Percentiles rank a stretch among this genome's conserved stretches.
These are phyloP conservation scores for Seiridium cupressi DNA, from an alignment of 2,329 filamentous ascomycete species.

Conservation along the genomic window DNA sequence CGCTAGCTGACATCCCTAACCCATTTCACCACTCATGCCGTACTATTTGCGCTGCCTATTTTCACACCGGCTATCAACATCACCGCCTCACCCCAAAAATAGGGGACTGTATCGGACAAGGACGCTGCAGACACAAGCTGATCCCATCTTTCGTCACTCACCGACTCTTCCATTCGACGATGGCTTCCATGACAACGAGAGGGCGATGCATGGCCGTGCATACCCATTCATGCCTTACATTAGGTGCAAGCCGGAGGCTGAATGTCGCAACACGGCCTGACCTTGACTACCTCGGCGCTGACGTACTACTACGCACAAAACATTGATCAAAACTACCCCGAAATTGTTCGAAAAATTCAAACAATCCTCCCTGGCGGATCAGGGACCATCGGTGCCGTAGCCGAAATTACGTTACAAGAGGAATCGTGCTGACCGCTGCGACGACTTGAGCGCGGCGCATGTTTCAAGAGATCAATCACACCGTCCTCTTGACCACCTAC, in stretches of 20 bases:
- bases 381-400: background rate
- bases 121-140: background rate
- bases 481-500: background rate
- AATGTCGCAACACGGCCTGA: background rate
- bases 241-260: background rate
- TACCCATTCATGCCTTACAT: constrained; percentile 7
- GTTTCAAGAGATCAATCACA: background rate
- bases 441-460: background rate
- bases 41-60: background rate
- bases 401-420: background rate
- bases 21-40: constrained; percentile 9
- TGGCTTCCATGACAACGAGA: constrained; percentile 5
- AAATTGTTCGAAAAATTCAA: background rate
- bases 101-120: constrained; percentile 4
- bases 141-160: constrained; percentile 7
- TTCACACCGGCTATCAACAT: constrained; percentile 10
- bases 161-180: constrained; percentile 11
- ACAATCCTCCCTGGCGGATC: constrained; percentile 1
- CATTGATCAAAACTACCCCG: background rate
- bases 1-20: constrained; percentile 9
- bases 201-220: constrained; percentile 3
- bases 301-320: constrained; percentile 1
- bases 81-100: constrained; percentile 6
- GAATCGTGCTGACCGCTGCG: background rate
- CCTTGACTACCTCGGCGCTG: background rate